Conservation (phyloP, 306 rosid genomes). For the Boehmeria nivea region DNA sequence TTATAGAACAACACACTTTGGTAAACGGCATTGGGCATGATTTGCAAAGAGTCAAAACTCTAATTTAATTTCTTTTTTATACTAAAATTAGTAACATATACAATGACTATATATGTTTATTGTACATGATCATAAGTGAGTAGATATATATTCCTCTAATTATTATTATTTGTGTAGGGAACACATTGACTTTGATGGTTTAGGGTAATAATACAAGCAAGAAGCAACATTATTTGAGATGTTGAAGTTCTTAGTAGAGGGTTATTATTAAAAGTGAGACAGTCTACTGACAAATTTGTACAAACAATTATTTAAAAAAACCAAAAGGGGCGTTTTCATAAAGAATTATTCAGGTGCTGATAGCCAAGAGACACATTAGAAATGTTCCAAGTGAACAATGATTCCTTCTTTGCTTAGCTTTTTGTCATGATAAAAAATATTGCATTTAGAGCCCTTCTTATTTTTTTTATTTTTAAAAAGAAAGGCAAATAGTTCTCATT, state of each 20-base stretch:
- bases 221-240: background rate
- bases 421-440: background rate
- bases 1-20: background rate
- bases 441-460: background rate
- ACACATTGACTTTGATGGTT: slow-evolving; percentile 4
- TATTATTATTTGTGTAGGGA: too few relatives aligned
- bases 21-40: slow-evolving; percentile 15
- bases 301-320: background rate
- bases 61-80: background rate
- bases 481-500: background rate
- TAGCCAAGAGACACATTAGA: background rate
- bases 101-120: too few relatives aligned
- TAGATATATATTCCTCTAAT: too few relatives aligned
- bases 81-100: background rate
- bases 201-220: background rate
- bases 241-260: background rate
- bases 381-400: background rate
- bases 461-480: too few relatives aligned
- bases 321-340: background rate
- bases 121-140: too few relatives aligned
- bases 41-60: slow-evolving; percentile 3
- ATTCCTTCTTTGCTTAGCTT: slow-evolving; percentile 3
- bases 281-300: slow-evolving; percentile 4
- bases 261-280: background rate
- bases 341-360: background rate